phyloP scores from a whole-genome alignment of 352 stramenopile species.

The Globisporangium nodosum region DNA sequence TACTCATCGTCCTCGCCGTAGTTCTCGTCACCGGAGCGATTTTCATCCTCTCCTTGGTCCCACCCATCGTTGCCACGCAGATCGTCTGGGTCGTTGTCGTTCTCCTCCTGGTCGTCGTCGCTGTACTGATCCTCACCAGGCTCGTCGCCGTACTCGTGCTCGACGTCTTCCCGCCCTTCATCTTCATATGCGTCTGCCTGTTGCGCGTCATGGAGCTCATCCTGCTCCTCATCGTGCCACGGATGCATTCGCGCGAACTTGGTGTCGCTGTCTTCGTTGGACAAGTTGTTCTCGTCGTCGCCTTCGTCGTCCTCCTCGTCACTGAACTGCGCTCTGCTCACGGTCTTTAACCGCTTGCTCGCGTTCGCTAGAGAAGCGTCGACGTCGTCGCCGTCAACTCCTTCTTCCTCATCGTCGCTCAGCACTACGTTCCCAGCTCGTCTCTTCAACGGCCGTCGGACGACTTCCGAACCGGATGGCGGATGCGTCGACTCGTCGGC shows the following conservation, averaged over 20 bases:
- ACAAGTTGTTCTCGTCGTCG: not conserved
- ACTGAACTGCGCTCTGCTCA: conserved; percentile 7
- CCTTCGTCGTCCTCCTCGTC: conserved; percentile 21
- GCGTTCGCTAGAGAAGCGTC: not conserved
- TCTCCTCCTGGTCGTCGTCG: conserved; percentile 12
- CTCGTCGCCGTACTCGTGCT: conserved; percentile 3
- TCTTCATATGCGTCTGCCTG: conserved; percentile 16
- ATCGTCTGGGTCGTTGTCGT: conserved; percentile 6
- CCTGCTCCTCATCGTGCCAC: conserved; percentile 20
- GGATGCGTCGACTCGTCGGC: not conserved
- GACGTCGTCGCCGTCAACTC: conserved; percentile 6
- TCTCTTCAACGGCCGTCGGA: not conserved
- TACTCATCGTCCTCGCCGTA: not conserved
- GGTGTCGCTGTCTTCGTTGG: conserved; percentile 7
- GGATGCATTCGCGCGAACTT: conserved; percentile 13
- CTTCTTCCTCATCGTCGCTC: conserved; percentile 12
- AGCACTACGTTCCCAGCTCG: not conserved
- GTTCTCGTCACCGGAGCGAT: not conserved
- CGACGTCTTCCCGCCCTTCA: conserved; percentile 4
- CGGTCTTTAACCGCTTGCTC: not conserved
- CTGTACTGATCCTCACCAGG: not conserved
- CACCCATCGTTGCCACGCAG: not conserved
- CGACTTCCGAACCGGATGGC: not conserved
- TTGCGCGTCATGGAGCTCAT: conserved; percentile 16
- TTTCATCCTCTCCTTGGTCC: not conserved